phyloP scores from a whole-genome alignment of 371 early-diverging fungal genomes.

The Lichtheimia ornata region DNA sequence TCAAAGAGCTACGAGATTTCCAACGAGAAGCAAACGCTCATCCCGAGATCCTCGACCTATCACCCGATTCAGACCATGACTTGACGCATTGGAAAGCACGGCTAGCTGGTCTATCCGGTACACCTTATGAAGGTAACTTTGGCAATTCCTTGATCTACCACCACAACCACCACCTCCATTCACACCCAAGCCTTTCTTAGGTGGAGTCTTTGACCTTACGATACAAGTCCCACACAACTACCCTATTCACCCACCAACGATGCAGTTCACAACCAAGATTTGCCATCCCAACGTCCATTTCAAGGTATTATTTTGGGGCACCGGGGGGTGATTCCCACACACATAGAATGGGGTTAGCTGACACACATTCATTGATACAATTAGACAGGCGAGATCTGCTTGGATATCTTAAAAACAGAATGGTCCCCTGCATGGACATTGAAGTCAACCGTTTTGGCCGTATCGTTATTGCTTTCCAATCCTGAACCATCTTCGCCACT shows the following conservation, averaged over 20 bases:
- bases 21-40: conserved; percentile 51
- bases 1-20: conserved; percentile 65
- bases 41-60: conserved; percentile 61
- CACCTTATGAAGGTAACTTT: conserved; percentile 78
- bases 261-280: conserved; percentile 75
- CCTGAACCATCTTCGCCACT: conserved; percentile 89
- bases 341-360: no score
- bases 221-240: conserved; percentile 65
- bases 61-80: conserved; percentile 75
- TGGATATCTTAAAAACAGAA: conserved; percentile 80
- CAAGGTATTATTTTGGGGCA: conserved; percentile 45
- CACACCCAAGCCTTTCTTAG: conserved; percentile 21
- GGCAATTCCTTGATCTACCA: neutral
- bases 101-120: conserved; percentile 78
- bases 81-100: conserved; percentile 88
- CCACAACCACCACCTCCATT: neutral
- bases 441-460: conserved; percentile 70
- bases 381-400: conserved; percentile 81
- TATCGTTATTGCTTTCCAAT: conserved; percentile 68
- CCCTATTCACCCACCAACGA: conserved; percentile 75
- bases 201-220: conserved; percentile 60
- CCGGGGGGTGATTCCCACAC: neutral
- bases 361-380: no score
- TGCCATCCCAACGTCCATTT: conserved; percentile 85
- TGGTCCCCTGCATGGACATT: conserved; percentile 89